Percentiles rank a stretch among this genome's conserved stretches.
These are phyloP conservation scores for Aphanomyces cochlioides DNA, from an alignment of 352 stramenopile genomes.

Conservation along the genomic window DNA sequence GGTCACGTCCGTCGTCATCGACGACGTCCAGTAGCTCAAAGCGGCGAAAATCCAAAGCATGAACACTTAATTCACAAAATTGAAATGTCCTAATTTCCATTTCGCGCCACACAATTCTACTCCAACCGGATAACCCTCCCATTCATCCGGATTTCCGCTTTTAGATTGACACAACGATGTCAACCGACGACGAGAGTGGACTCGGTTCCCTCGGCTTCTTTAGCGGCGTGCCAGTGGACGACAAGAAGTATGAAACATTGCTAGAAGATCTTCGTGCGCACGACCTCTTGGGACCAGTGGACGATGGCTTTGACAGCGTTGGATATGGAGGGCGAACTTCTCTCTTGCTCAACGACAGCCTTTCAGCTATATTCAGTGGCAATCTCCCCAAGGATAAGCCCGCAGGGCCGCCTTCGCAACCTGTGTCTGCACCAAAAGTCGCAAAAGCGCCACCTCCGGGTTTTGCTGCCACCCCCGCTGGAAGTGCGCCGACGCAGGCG, in stretches of 20 bases:
- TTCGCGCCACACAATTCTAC: constrained; percentile 7
- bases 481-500: constrained; percentile 50
- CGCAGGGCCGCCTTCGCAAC: constrained; percentile 8
- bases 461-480: constrained; percentile 52
- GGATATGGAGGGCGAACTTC: constrained; percentile 34
- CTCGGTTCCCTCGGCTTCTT: constrained; percentile 52
- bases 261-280: constrained; percentile 79
- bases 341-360: constrained; percentile 82
- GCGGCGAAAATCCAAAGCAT: constrained; percentile 18
- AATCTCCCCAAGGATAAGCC: constrained; percentile 54
- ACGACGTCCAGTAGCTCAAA: constrained; percentile 21
- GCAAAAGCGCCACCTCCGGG: constrained; percentile 46
- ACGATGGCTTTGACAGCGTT: constrained; percentile 32
- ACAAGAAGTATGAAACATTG: constrained; percentile 84
- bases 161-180: constrained; percentile 9
- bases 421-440: not conserved
- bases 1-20: constrained; percentile 19
- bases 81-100: not conserved
- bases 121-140: constrained; percentile 1
- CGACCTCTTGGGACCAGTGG: constrained; percentile 70
- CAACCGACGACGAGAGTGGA: constrained; percentile 8
- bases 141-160: not conserved
- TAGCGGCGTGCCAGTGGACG: constrained; percentile 69
- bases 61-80: not conserved
- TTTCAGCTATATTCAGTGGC: constrained; percentile 80